Conservation (phyloP, 2,329 filamentous ascomycete species). For the Aspergillus neoniger region DNA sequence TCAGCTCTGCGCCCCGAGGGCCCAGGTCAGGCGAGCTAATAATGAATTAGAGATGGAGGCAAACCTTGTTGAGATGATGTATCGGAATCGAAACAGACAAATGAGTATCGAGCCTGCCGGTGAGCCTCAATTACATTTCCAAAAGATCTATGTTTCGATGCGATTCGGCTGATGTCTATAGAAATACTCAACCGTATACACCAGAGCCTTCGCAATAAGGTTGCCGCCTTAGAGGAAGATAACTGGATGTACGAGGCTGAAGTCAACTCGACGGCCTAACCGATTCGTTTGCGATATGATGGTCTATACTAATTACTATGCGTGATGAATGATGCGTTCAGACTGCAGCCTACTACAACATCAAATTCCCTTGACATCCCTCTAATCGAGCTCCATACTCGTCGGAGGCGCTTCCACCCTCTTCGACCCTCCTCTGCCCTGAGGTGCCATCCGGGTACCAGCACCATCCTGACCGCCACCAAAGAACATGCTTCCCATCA, state of each 20-base stretch:
- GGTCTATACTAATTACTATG: not conserved
- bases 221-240: slow-evolving; percentile 74
- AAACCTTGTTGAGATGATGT: slow-evolving; percentile 48
- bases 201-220: slow-evolving; percentile 70
- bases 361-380: slow-evolving; percentile 4
- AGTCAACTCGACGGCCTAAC: slow-evolving; percentile 45
- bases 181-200: slow-evolving; percentile 71
- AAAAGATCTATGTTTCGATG: not conserved
- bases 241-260: slow-evolving; percentile 89
- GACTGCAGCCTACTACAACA: slow-evolving; percentile 9
- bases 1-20: not conserved
- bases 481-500: slow-evolving; percentile 95
- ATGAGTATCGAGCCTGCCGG: slow-evolving; percentile 66
- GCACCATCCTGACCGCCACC: slow-evolving; percentile 61
- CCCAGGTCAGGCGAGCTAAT: not conserved
- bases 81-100: slow-evolving; percentile 48
- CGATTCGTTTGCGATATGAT: slow-evolving; percentile 14
- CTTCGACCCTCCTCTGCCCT: slow-evolving; percentile 42
- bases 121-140: slow-evolving; percentile 40
- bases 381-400: slow-evolving; percentile 49
- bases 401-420: slow-evolving; percentile 50
- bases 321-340: slow-evolving; percentile 6
- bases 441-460: slow-evolving; percentile 37
- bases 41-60: slow-evolving; percentile 45
- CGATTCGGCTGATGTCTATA: slow-evolving; percentile 30